Evolutionary conservation across 2,329 filamentous ascomycete genomes (phyloP).

Genomic region (Hypoxylon sp.): DNA sequence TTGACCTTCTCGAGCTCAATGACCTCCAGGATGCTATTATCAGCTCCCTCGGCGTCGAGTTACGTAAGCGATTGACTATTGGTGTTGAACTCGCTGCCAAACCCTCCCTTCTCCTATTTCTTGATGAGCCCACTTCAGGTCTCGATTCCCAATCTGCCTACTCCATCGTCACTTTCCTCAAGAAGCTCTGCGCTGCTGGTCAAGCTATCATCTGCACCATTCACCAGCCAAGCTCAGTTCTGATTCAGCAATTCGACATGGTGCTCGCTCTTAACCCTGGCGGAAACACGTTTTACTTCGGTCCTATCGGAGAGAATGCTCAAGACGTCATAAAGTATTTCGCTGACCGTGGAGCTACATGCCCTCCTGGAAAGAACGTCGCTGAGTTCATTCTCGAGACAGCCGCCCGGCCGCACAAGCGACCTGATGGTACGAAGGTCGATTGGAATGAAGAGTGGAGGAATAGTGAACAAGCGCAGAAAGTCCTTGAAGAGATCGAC

Average conservation of each 20-base stretch:
- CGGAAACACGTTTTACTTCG: conserved; percentile 81
- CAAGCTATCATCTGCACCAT: conserved; percentile 82
- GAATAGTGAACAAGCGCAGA: conserved; percentile 71
- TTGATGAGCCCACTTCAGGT: conserved; percentile 79
- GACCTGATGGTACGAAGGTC: conserved; percentile 58
- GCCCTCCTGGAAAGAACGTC: conserved; percentile 68
- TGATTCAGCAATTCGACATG: conserved; percentile 81
- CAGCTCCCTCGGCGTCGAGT: conserved; percentile 74
- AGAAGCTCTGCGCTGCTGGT: conserved; percentile 74
- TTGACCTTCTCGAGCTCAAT: conserved; percentile 82
- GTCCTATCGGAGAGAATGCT: conserved; percentile 76
- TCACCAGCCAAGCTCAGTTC: conserved; percentile 76
- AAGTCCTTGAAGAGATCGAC: conserved; percentile 74
- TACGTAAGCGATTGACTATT: conserved; percentile 79
- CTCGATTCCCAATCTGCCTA: conserved; percentile 78
- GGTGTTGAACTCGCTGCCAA: conserved; percentile 80
- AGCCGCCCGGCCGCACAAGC: conserved; percentile 54
- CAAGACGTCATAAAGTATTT: conserved; percentile 76
- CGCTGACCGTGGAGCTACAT: conserved; percentile 72
- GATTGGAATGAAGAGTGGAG: conserved; percentile 84
- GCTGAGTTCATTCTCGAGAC: conserved; percentile 65
- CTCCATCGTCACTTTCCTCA: conserved; percentile 76
- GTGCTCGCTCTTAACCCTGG: conserved; percentile 77
- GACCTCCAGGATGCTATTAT: conserved; percentile 77
- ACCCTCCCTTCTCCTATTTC: conserved; percentile 75